phyloP scores from a whole-genome alignment of 78 protist genomes.

The Cavenderia fasciculata region DNA sequence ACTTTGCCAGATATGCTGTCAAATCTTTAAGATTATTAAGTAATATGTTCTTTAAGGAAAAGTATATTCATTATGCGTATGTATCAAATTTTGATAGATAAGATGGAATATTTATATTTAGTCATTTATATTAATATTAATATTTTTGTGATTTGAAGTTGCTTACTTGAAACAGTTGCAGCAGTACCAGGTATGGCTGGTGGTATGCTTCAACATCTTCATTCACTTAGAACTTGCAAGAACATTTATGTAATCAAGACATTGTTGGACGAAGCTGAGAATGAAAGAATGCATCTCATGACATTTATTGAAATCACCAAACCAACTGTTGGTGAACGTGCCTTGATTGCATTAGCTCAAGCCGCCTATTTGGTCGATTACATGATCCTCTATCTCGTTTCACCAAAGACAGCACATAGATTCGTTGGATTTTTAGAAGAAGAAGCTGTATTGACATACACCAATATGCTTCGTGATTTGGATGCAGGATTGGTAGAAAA shows the following conservation, averaged over 20 bases:
- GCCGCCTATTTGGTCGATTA: constrained; percentile 60
- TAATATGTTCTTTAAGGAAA: constrained; percentile 58
- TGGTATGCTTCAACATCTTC: constrained; percentile 85
- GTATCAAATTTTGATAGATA: no score
- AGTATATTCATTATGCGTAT: constrained; percentile 57
- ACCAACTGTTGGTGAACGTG: constrained; percentile 48
- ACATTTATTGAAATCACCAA: constrained; percentile 71
- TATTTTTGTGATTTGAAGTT: no score
- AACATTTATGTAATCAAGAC: constrained; percentile 84
- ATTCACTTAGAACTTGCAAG: constrained; percentile 85
- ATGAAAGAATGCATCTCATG: constrained; percentile 95
- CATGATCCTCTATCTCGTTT: constrained; percentile 37
- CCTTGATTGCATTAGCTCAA: constrained; percentile 65
- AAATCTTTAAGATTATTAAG: constrained; percentile 21
- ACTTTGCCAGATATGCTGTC: constrained; percentile 35
- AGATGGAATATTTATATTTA: no score
- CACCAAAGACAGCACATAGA: constrained; percentile 85
- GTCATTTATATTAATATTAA: no score
- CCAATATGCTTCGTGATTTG: constrained; percentile 36
- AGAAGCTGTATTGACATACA: constrained; percentile 85
- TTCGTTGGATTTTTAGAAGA: constrained; percentile 94
- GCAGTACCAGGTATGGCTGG: constrained; percentile 94
- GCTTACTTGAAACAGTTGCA: constrained; percentile 70
- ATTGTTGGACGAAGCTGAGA: constrained; percentile 89
- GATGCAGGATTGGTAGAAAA: constrained; percentile 51